A percentile compares a stretch with the other conserved stretches of the same genome.
phyloP scores from a whole-genome alignment of 306 rosid genomes.

The Albizia julibrissin region DNA sequence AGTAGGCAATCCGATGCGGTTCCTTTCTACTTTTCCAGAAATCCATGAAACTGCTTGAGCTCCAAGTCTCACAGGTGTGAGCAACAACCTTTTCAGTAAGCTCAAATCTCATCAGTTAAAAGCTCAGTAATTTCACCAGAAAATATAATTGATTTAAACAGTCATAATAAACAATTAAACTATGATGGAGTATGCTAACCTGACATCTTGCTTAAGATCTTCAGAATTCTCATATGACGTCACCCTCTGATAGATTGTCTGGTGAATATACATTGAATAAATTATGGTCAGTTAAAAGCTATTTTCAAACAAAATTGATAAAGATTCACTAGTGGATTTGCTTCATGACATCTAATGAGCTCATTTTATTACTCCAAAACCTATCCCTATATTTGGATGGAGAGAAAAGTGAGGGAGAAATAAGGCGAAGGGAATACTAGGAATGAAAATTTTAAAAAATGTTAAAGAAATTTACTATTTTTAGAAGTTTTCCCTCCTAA shows the following conservation, averaged over 20 bases:
- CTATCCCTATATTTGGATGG: too few species aligned
- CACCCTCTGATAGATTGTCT: conserved; percentile 71
- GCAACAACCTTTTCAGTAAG: conserved; percentile 53
- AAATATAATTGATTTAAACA: too few species aligned
- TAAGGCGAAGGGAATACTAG: too few species aligned
- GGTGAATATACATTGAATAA: conserved; percentile 33
- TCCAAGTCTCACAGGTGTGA: conserved; percentile 72
- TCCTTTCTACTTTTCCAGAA: conserved; percentile 83
- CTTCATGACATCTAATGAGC: not conserved
- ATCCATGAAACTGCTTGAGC: conserved; percentile 84
- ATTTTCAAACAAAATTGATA: not conserved
- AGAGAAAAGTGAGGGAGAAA: too few species aligned
- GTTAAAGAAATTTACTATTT: too few species aligned
- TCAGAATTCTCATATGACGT: conserved; percentile 65
- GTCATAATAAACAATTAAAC: too few species aligned
- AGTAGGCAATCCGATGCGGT: conserved; percentile 79
- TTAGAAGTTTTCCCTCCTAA: too few species aligned
- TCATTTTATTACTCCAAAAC: not conserved
- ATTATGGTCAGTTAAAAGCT: not conserved
- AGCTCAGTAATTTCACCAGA: not conserved
- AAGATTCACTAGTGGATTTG: not conserved
- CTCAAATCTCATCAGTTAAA: not conserved
- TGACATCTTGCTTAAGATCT: conserved; percentile 70
- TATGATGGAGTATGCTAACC: conserved; percentile 43
- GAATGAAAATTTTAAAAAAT: too few species aligned